Base-by-base conservation (phyloP, 78 protist species). In the Thecamonas trahens region DNA sequence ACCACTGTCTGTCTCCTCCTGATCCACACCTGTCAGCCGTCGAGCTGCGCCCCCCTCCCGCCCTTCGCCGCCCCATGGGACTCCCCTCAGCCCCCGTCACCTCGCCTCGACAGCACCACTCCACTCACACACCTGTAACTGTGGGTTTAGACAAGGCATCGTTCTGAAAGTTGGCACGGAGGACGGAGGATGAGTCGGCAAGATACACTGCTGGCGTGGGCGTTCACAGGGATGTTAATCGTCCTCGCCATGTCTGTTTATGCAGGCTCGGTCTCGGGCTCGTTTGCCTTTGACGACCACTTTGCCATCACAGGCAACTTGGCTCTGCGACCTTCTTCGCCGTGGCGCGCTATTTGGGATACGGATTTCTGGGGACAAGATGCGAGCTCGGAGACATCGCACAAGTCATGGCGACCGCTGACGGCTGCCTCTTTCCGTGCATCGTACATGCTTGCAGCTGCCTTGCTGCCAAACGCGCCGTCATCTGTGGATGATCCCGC, bases 381-480 rank as follows among this genome's bases (percentile, higher is more conserved):
- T 72, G 39, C 57, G 0, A 34, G 32, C 0, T 42, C 32, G 42
- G 35, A 1, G 20, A 32, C 11, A 8, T 59, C 78, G 28, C 83
- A 79, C 62, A 79, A 79, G 38, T 65, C 80, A 3, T 82, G 57
- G 40, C 72, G 84, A 14, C 87, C 87, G 32, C 50, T 82, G 8
- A 77, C 79, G 20, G 55, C 60, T 0, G 15, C 72, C 38, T 35
- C 80, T 1, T 82, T 76, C 32, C 37, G 6, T 18, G n/a, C 26
- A 11, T 15, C 15, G 11, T 6, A 11, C 45, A 0, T 47, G 61
- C 11, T n/a, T 6, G 22, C 1, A 1, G 37, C 78, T 34, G 0
- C 6, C 20, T 0, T 0, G 17, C 6, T 9, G 9, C 14, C 20
- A 57, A 3, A 0, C 31, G 26, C 31, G 22, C 39, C 39, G 9